These are phyloP conservation scores for Coemansia sp. DNA, from an alignment of 192 early-diverging fungal genomes.

Conservation along the genomic window DNA sequence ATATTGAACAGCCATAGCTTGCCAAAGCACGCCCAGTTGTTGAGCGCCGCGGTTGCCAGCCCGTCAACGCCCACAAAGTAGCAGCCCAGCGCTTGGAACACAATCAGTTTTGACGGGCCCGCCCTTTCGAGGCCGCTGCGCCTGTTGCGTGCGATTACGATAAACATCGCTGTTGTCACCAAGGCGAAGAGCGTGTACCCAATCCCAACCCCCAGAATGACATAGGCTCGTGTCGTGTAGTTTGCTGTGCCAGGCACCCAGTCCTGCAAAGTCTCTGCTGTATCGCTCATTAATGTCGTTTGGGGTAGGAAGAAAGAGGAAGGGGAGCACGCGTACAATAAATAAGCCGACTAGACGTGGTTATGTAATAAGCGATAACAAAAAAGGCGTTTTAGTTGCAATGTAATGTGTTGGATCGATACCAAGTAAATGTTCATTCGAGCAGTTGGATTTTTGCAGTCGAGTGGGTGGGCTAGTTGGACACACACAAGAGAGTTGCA, in stretches of 20 bases:
- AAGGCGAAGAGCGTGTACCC: slow-evolving; percentile 29
- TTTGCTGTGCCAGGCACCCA: slow-evolving; percentile 29
- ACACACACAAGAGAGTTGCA: too few relatives aligned
- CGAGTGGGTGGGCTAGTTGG: too few relatives aligned
- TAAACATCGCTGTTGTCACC: slow-evolving; percentile 20
- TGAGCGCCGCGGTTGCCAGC: slow-evolving; percentile 25
- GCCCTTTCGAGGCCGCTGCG: slow-evolving; percentile 33
- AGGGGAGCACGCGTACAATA: neutral
- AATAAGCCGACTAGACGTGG: too few relatives aligned
- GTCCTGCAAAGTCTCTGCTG: slow-evolving; percentile 14
- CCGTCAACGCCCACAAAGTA: slow-evolving; percentile 27
- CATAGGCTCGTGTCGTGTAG: slow-evolving; percentile 20
- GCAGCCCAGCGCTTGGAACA: slow-evolving; percentile 29
- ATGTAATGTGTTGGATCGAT: too few relatives aligned
- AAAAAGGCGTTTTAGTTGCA: too few relatives aligned
- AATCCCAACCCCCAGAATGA: slow-evolving; percentile 5
- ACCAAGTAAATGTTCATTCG: too few relatives aligned
- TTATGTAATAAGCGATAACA: too few relatives aligned
- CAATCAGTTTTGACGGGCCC: slow-evolving; percentile 22
- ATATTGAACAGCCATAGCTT: slow-evolving; percentile 45
- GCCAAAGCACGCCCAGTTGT: slow-evolving; percentile 41
- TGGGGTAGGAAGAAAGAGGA: neutral
- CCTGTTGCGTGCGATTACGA: slow-evolving; percentile 24
- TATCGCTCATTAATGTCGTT: neutral
- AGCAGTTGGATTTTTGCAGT: too few relatives aligned